Evolutionary conservation across 2,329 filamentous ascomycete species (phyloP).

Genomic region (Drechslerella stenobrocha): DNA sequence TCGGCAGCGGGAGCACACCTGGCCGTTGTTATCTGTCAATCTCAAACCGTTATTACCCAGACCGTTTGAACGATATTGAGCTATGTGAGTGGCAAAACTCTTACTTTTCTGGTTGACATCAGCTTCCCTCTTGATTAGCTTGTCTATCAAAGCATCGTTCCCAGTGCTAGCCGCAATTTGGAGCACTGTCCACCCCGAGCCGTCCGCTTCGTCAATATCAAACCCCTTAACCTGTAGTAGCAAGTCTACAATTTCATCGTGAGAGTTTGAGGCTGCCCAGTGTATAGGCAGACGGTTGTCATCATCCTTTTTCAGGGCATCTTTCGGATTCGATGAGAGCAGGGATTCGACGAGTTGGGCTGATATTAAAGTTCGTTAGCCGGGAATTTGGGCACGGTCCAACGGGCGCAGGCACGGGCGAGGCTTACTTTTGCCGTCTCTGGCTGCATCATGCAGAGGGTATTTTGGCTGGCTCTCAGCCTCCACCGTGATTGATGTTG

Average conservation of each 20-base stretch:
- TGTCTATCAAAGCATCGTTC: constrained; percentile 69
- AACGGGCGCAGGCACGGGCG: neutral
- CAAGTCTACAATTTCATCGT: constrained; percentile 71
- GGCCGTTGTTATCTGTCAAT: constrained; percentile 65
- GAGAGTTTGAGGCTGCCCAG: constrained; percentile 88
- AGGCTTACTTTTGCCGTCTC: constrained; percentile 41
- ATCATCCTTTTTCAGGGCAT: constrained; percentile 72
- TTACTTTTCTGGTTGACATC: constrained; percentile 73
- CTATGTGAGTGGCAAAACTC: constrained; percentile 40
- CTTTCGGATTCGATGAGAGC: constrained; percentile 76
- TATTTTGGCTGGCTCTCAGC: constrained; percentile 36
- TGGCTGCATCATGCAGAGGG: constrained; percentile 41
- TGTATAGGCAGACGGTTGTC: constrained; percentile 90
- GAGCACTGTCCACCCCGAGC: constrained; percentile 77
- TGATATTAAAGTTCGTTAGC: constrained; percentile 16
- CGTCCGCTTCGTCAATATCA: constrained; percentile 77
- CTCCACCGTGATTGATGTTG: constrained; percentile 18
- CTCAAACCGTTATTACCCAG: constrained; percentile 23
- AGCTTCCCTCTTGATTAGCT: constrained; percentile 70
- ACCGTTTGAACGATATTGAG: neutral
- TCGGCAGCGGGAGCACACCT: constrained; percentile 57
- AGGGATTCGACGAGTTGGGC: constrained; percentile 68
- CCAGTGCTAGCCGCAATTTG: constrained; percentile 76
- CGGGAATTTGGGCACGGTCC: neutral
- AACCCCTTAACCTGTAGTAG: constrained; percentile 72